Conservation (phyloP, 371 early-diverging fungal genomes). For the Mortierella sp. region DNA sequence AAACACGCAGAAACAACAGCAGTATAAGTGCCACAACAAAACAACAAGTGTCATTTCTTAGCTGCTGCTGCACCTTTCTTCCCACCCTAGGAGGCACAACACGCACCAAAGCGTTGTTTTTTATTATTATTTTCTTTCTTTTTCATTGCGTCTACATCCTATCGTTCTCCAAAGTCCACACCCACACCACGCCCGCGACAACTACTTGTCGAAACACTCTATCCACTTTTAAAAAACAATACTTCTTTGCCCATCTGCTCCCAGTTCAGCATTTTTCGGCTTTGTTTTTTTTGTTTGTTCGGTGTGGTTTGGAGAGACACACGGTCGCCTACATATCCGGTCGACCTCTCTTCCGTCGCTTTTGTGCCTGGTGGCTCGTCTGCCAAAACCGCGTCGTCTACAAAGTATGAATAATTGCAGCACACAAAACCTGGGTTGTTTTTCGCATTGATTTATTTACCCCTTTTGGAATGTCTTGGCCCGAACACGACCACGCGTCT, state of each 20-base stretch:
- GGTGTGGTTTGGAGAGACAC: background rate
- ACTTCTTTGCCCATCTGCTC: background rate
- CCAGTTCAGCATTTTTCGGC: background rate
- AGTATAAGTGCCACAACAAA: background rate
- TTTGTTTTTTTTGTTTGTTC: background rate
- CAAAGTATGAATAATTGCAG: background rate
- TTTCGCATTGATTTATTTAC: background rate
- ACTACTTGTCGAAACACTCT: background rate
- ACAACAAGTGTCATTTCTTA: background rate
- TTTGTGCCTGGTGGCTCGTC: background rate
- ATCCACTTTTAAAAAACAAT: background rate
- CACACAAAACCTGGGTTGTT: background rate
- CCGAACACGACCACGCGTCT: background rate
- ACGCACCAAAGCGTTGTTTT: background rate
- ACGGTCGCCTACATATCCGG: background rate
- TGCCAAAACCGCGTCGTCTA: too few relatives aligned
- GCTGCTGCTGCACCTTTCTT: background rate
- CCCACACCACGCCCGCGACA: background rate
- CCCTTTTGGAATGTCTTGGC: background rate
- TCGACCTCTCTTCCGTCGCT: background rate
- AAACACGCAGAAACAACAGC: background rate
- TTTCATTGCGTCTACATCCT: background rate
- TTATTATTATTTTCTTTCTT: background rate
- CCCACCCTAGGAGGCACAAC: background rate
- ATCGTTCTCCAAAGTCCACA: background rate